Evolutionary conservation across 2,329 filamentous ascomycete genomes (phyloP), one percentile per base, ranked within the genome.

Genomic region (Monilinia polystroma): DNA sequence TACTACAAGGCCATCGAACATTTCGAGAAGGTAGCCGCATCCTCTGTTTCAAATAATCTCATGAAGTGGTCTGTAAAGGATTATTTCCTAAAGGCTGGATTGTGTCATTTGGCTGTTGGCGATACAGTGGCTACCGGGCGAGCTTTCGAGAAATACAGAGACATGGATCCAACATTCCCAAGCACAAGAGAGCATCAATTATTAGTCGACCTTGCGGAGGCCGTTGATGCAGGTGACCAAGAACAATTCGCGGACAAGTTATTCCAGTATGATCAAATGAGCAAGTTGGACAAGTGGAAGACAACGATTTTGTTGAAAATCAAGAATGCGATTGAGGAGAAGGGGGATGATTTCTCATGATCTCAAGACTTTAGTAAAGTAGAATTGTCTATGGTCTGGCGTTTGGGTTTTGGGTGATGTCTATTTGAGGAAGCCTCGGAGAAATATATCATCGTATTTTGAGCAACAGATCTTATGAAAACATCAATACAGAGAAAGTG

Each of bases 281-380:
- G 89, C 81, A 95, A 95, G 83, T 81, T 98, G 75, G 93, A 97
- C 77, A 95, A 94, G 82, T 98, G 94, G 94, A 97, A 97, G 89
- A 97, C 91, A 62, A 91, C 90, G 43, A 81, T 97, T 67, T 79
- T 97, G 70, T 81, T 96, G 75, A 86, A 88, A 73, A 85, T 97
- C 75, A 97, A 97, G 88, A 88, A 89, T 74, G 83, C 83, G 64
- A 96, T 97, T 73, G 90, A 94, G 80, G 84, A 87, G 75, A 81
- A 83, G 70, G 86, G 82, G 52, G 88, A 90, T 71, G 88, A 90
- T 74, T 90, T 90, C 74, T 88, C 88, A 69, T 90, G 66, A 67
- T 57, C 23, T 57, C 23, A 32, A 49, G 11, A n/a, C 29, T 47
- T 26, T 4, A 26, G n/a, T 58, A 26, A 49, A 45, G 47, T 51